Evolutionary conservation across 2,329 filamentous ascomycete genomes (phyloP), one percentile per base, ranked within the genome.

Genomic region (Fusarium domesticum): DNA sequence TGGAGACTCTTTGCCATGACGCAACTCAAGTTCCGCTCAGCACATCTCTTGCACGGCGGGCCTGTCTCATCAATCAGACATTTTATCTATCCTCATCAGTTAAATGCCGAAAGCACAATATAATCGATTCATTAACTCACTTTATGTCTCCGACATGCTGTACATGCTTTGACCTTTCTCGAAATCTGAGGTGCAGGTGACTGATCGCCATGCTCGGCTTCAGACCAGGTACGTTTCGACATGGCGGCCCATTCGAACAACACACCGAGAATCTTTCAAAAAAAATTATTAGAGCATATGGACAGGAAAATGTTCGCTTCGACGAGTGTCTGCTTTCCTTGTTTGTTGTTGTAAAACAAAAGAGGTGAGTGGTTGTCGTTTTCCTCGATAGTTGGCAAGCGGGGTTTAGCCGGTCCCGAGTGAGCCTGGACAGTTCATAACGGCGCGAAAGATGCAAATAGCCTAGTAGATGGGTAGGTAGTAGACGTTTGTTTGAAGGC

Each of bases 1-100:
- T 69, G 67, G 2, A 69, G 54, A 39, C 63, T 68, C 59, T 68
- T 68, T 45, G 64, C 66, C 20, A 69, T 28, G 0, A 67, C 63
- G 31, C 66, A 69, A 2, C 55, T 56, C 11, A 69, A 47, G n/a
- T 60, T 61, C 15, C 61, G 56, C 38, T 68, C 62, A 2, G 54
- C 42, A 42, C 67, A 69, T 18, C 67, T 51, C 18, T 58, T 59
- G 47, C 67, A 69, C 11, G 65, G 65, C n/a, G 66, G 64, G 2
- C 64, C 64, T n/a, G 48, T 54, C 18, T 64, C 61, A 12, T 67
- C 64, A 57, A 69, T 69, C 28, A 67, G 43, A 41, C 66, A 69
- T 43, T 66, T 66, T 32, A 69, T 68, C 66, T 68, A 19, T 7
- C 6, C 14, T 42, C 18, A n/a, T 25, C n/a, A 28, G 11, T 11